Percentiles rank a stretch among this genome's conserved stretches.
These are phyloP conservation scores for Bruguiera parviflora DNA, from an alignment of 345 rosid species.

Conservation along the genomic window DNA sequence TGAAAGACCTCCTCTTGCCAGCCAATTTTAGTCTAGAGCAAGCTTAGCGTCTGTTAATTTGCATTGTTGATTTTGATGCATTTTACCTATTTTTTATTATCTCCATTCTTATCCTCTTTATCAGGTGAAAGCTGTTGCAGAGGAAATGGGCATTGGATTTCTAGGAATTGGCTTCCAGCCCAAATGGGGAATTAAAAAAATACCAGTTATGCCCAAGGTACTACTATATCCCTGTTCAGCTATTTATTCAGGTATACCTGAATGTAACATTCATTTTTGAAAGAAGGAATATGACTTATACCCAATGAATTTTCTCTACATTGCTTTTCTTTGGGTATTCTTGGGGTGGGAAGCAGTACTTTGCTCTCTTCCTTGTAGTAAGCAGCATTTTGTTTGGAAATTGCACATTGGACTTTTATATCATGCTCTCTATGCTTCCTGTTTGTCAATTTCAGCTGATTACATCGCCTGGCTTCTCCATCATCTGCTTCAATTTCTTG, in stretches of 20 bases:
- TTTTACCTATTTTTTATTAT: neutral
- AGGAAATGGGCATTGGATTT: constrained; percentile 98
- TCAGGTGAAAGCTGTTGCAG: constrained; percentile 98
- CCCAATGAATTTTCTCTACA: neutral
- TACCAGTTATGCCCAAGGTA: constrained; percentile 99
- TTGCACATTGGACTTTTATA: no score
- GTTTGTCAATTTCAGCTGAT: no score
- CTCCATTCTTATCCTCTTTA: neutral
- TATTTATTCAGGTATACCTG: neutral
- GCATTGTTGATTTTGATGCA: neutral
- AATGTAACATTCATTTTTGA: neutral
- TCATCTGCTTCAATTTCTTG: no score
- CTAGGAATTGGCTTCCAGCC: constrained; percentile 99
- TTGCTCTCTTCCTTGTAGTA: neutral
- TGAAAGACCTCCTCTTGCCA: neutral
- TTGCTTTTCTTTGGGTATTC: neutral
- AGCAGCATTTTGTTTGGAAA: no score
- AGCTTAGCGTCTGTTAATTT: no score
- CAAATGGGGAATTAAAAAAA: constrained; percentile 74
- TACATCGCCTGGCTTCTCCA: no score
- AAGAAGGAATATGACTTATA: neutral
- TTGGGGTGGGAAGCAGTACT: neutral
- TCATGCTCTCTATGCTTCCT: no score
- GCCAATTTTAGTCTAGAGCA: no score
- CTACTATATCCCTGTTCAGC: constrained; percentile 1